Evolutionary conservation across 225 moss, liverwort and hornwort species (phyloP).

Genomic region (Bryum argenteum): DNA sequence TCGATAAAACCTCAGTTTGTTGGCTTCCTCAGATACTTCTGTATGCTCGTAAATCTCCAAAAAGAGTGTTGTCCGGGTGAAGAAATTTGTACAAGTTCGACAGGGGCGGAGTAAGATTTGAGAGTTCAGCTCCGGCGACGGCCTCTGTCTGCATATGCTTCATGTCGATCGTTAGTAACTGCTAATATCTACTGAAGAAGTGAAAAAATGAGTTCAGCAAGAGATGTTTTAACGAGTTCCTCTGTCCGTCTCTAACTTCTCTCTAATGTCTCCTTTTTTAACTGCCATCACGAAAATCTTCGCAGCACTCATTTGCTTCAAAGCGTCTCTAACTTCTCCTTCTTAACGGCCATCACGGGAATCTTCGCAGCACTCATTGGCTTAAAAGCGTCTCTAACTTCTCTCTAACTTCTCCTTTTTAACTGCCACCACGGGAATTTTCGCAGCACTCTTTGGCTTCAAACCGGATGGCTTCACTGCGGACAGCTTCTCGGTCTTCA

Average conservation of each 20-base stretch:
- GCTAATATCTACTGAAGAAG: neutral
- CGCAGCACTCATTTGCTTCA: constrained; percentile 14
- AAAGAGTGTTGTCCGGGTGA: neutral
- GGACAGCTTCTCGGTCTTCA: constrained; percentile 25
- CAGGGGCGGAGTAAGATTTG: neutral
- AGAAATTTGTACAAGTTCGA: neutral
- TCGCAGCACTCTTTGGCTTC: constrained; percentile 17
- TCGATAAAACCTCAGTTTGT: neutral
- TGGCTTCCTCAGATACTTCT: neutral
- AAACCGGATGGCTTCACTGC: constrained; percentile 17
- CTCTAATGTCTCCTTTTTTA: constrained; percentile 21
- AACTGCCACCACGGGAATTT: constrained; percentile 4
- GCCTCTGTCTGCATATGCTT: neutral
- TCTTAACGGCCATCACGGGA: constrained; percentile 20
- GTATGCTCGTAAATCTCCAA: neutral
- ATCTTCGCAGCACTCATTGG: neutral
- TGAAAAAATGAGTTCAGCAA: too few relatives aligned
- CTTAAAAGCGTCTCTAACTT: too few relatives aligned
- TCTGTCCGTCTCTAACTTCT: neutral
- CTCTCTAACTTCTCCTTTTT: constrained; percentile 24
- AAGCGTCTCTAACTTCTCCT: constrained; percentile 15
- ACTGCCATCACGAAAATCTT: constrained; percentile 10
- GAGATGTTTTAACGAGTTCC: constrained; percentile 12
- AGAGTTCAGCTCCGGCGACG: neutral
- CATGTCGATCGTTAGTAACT: neutral